phyloP scores from a whole-genome alignment of 768 basidiomycete genomes.

The Cystobasidium ongulense region DNA sequence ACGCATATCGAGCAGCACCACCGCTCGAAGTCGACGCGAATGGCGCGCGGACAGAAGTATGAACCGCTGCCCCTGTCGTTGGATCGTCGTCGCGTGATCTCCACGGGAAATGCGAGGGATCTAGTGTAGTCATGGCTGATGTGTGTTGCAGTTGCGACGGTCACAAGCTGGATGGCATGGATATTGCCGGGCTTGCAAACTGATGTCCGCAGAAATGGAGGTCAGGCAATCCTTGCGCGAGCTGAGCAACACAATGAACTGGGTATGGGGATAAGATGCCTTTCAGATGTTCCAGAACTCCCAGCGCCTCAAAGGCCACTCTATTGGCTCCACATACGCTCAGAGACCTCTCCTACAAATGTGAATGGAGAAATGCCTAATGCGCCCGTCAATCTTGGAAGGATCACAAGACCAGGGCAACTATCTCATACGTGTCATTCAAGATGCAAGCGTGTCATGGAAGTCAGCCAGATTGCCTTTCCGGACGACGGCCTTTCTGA shows the following conservation, averaged over 20 bases:
- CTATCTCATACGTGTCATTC: not conserved
- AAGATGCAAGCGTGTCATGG: not conserved
- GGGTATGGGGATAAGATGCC: too few species aligned
- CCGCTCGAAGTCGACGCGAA: not conserved
- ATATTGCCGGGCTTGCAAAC: not conserved
- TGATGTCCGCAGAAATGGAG: too few species aligned
- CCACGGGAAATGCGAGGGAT: constrained; percentile 30
- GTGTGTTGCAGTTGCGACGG: not conserved
- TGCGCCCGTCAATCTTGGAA: too few species aligned
- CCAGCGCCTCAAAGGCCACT: too few species aligned
- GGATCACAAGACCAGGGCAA: too few species aligned
- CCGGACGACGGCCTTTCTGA: not conserved
- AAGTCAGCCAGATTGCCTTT: not conserved
- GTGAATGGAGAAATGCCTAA: too few species aligned
- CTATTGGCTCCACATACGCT: too few species aligned
- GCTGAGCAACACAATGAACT: too few species aligned
- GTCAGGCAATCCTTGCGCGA: too few species aligned
- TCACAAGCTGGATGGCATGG: not conserved
- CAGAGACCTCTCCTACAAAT: too few species aligned
- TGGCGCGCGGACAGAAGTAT: constrained; percentile 8
- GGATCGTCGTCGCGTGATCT: constrained; percentile 1
- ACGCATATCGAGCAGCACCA: not conserved
- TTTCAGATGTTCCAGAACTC: too few species aligned
- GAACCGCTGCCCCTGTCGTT: constrained; percentile 17
- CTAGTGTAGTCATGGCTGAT: constrained; percentile 15